Evolutionary conservation across 768 basidiomycete species (phyloP), one percentile per base, ranked within the genome.

Genomic region (Suillus sp.): DNA sequence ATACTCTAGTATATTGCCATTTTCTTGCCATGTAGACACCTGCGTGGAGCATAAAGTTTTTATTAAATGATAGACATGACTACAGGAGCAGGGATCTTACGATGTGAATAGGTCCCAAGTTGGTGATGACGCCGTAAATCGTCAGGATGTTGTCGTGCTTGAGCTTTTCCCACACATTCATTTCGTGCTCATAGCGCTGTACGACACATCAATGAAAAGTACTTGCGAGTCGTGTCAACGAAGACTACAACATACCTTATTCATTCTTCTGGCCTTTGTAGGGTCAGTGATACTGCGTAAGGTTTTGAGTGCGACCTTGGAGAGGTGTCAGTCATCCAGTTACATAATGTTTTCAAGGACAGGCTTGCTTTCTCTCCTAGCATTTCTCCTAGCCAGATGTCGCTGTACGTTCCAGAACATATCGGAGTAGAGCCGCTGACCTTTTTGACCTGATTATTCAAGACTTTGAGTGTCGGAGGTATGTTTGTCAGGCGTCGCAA

Each of bases 21-120:
- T 80, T 40, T 79, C 77, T 74, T 86, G 85, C 86, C 86, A 88
- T 6, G 86, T 84, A 11, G 86, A 86, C 37, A 88, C 84, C 85
- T 86, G 56, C 40, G 32, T 42, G 48, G 25, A 59, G 30, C 16
- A 59, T 10, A 50, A 8, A 27, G 4, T 18, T 50, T 48, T 63
- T 43, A 62, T 40, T 5, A 58, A 32, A 27, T 32, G 30, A 38
- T 40, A 48, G 20, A 5, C 18, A 35, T 3, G 5, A 61, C 37
- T 10, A 45, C 20, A 62, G 60, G 58, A 61, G 51, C 10, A 10
- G 37, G 34, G 45, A 37, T 63, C 72, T 16, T 68, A 78, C 85
- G 70, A 83, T 84, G 66, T 86, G 79, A 54, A 86, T 75, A 48
- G 80, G 79, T 0, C 83, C 84, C 62, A 83, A 75, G 64, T 85